phyloP scores from a whole-genome alignment of 371 early-diverging fungal species.

The Mortierella sp. region DNA sequence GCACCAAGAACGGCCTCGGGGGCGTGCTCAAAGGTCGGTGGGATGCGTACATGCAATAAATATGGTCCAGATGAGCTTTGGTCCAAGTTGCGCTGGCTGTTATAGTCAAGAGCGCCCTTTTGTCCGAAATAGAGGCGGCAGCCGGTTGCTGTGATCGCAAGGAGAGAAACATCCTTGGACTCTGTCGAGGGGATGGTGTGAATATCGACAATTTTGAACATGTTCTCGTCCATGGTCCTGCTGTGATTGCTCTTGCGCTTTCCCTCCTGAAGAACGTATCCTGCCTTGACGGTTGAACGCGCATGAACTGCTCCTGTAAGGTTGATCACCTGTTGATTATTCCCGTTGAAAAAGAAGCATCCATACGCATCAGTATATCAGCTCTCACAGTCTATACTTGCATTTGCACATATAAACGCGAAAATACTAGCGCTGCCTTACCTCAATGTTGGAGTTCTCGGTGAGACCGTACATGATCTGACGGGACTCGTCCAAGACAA shows the following conservation, averaged over 20 bases:
- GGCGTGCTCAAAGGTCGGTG: conserved; percentile 63
- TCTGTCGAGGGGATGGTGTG: conserved; percentile 42
- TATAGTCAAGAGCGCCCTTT: conserved; percentile 40
- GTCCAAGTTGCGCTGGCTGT: conserved; percentile 36
- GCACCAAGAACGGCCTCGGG: conserved; percentile 46
- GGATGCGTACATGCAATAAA: conserved; percentile 79
- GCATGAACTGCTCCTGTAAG: conserved; percentile 18
- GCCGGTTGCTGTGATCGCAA: conserved; percentile 60
- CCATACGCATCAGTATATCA: neutral
- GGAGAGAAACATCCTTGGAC: conserved; percentile 41
- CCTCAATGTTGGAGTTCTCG: conserved; percentile 77
- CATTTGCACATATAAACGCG: neutral
- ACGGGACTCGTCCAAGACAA: conserved; percentile 80
- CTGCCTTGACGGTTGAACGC: conserved; percentile 30
- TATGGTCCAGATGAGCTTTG: conserved; percentile 68
- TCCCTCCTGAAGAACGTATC: conserved; percentile 35
- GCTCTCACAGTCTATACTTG: neutral
- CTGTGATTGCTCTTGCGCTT: conserved; percentile 53
- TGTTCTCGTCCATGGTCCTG: conserved; percentile 48
- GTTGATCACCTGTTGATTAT: conserved; percentile 25
- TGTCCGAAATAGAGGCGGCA: conserved; percentile 83
- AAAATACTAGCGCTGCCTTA: conserved; percentile 30
- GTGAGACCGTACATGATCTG: conserved; percentile 79
- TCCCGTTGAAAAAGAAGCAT: neutral
- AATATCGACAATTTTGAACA: conserved; percentile 50